phyloP scores from a whole-genome alignment of 1,284 basidiomycete genomes.

The Schizophyllum amplum region DNA sequence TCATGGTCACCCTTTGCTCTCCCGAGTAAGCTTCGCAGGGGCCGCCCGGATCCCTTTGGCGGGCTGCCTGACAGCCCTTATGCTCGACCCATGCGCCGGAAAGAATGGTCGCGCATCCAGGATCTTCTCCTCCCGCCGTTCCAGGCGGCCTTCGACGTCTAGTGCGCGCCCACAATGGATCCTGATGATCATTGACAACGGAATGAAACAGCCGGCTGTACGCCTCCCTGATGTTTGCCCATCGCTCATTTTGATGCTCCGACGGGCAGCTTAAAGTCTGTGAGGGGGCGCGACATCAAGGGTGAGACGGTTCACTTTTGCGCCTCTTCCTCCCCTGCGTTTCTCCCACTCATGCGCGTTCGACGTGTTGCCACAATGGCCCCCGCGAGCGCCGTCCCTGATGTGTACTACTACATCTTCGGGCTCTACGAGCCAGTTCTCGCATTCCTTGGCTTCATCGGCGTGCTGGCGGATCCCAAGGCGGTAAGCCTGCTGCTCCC shows the following conservation, averaged over 20 bases:
- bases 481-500: conserved; percentile 31
- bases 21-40: too few species aligned
- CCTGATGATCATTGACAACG: conserved; percentile 2
- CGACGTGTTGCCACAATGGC: conserved; percentile 17
- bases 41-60: too few species aligned
- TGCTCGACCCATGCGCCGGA: too few species aligned
- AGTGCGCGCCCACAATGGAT: too few species aligned
- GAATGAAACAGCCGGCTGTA: not conserved
- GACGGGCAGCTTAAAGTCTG: not conserved
- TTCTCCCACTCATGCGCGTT: conserved; percentile 9
- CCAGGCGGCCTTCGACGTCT: too few species aligned
- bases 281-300: not conserved
- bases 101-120: too few species aligned
- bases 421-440: conserved; percentile 65
- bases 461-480: conserved; percentile 56
- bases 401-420: conserved; percentile 64
- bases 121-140: too few species aligned
- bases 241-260: not conserved
- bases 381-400: conserved; percentile 53
- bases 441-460: conserved; percentile 55
- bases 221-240: not conserved
- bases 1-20: too few species aligned
- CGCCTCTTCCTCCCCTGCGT: conserved; percentile 5
- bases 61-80: too few species aligned
- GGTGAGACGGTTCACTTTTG: conserved; percentile 8